Evolutionary conservation across 306 rosid genomes (phyloP).

Genomic region (Aeschynomene evenia): DNA sequence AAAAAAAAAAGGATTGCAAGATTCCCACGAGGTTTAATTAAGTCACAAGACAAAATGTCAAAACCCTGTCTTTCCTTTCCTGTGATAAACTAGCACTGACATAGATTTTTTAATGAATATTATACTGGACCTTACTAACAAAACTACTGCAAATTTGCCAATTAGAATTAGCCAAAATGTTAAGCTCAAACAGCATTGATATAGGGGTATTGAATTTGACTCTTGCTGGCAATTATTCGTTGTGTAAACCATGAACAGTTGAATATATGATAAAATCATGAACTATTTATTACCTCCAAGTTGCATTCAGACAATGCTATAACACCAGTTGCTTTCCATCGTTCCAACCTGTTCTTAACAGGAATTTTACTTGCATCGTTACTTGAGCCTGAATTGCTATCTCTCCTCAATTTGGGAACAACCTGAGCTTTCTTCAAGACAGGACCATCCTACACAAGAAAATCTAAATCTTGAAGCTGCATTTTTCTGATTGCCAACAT

Average conservation of each 20-base stretch:
- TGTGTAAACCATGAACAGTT: neutral
- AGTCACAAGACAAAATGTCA: neutral
- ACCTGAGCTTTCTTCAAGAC: conserved; percentile 54
- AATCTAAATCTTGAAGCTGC: conserved; percentile 6
- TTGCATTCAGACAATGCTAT: conserved; percentile 74
- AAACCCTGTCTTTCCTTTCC: neutral
- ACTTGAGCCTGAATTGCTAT: conserved; percentile 25
- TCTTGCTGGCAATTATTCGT: neutral
- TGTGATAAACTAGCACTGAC: neutral
- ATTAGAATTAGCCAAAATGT: neutral
- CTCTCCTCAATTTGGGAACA: conserved; percentile 51
- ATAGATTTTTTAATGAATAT: neutral
- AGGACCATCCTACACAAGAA: conserved; percentile 65
- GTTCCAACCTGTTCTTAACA: conserved; percentile 51
- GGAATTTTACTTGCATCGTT: conserved; percentile 34
- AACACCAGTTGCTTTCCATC: conserved; percentile 78
- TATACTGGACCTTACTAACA: neutral
- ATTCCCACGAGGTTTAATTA: neutral
- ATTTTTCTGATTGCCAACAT: neutral
- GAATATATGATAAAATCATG: conserved; percentile 5
- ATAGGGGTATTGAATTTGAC: neutral
- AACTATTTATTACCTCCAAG: conserved; percentile 60
- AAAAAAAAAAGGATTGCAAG: neutral
- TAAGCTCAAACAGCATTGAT: neutral
- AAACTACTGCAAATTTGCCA: neutral